phyloP scores from a whole-genome alignment of 768 basidiomycete species.

The Termitomyces sp. region DNA sequence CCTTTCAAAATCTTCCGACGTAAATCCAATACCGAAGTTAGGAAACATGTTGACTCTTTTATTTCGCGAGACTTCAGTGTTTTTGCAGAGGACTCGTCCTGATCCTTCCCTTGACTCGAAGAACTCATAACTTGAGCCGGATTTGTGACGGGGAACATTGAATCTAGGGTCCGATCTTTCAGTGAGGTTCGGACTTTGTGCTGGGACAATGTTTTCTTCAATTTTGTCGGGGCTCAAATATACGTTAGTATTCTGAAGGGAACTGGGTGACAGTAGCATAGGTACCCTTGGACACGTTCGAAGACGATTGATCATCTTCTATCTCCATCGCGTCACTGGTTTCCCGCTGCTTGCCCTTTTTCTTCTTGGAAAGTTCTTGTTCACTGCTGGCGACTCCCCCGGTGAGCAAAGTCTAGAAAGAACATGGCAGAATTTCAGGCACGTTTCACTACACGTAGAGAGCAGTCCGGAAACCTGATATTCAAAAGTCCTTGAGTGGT shows the following conservation, averaged over 20 bases:
- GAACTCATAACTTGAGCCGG: slow-evolving; percentile 36
- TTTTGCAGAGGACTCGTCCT: slow-evolving; percentile 13
- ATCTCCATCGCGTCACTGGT: slow-evolving; percentile 16
- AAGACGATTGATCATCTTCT: slow-evolving; percentile 19
- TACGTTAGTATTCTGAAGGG: not conserved
- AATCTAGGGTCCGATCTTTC: slow-evolving; percentile 87
- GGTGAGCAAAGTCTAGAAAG: slow-evolving; percentile 51
- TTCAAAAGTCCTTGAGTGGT: slow-evolving; percentile 64
- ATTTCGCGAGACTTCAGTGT: slow-evolving; percentile 44
- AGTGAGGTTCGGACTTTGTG: slow-evolving; percentile 91
- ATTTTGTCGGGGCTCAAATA: not conserved
- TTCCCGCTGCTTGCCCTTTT: slow-evolving; percentile 36
- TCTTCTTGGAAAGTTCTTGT: slow-evolving; percentile 25
- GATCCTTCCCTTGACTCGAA: slow-evolving; percentile 13
- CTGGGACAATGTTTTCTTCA: slow-evolving; percentile 62
- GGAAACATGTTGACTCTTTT: slow-evolving; percentile 66
- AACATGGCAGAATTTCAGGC: not conserved
- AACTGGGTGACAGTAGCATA: not conserved
- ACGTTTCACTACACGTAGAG: not conserved
- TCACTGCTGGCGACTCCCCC: slow-evolving; percentile 37
- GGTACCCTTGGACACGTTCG: slow-evolving; percentile 19
- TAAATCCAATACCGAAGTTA: slow-evolving; percentile 70
- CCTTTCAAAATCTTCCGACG: slow-evolving; percentile 52
- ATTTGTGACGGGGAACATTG: slow-evolving; percentile 78
- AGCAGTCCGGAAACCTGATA: slow-evolving; percentile 48